A percentile compares a stretch with the other conserved stretches of the same genome.
phyloP scores from a whole-genome alignment of 441 rosid genomes.

The Populus hybrid region DNA sequence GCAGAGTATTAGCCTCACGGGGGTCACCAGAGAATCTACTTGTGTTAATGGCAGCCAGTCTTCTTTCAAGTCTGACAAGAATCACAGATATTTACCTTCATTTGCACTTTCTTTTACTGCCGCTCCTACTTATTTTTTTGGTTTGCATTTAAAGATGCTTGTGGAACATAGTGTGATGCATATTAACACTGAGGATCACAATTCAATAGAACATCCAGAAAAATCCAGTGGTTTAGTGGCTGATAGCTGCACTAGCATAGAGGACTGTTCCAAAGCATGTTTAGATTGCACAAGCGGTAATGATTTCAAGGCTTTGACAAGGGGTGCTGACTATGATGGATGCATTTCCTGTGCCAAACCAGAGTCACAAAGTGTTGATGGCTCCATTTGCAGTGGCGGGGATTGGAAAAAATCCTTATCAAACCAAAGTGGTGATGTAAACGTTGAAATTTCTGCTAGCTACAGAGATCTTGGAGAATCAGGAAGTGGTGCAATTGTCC shows the following conservation, averaged over 20 bases:
- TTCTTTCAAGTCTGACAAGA: conserved; percentile 30
- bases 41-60: conserved; percentile 25
- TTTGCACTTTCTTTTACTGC: conserved; percentile 52
- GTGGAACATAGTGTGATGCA: conserved; percentile 41
- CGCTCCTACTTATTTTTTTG: conserved; percentile 54
- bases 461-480: conserved; percentile 31
- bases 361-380: conserved; percentile 17
- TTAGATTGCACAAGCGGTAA: conserved; percentile 28
- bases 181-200: conserved; percentile 35
- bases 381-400: conserved; percentile 22
- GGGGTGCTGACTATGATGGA: conserved; percentile 24
- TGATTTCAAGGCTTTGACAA: conserved; percentile 18
- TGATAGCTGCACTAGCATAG: conserved; percentile 30
- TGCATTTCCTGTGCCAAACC: conserved; percentile 24
- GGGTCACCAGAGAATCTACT: conserved; percentile 32
- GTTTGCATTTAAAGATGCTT: conserved; percentile 64
- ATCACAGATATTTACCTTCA: conserved; percentile 32
- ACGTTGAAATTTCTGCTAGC: conserved; percentile 25
- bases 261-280: conserved; percentile 25
- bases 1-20: conserved; percentile 29
- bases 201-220: conserved; percentile 34
- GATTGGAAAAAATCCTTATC: conserved; percentile 13
- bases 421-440: conserved; percentile 26
- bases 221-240: conserved; percentile 30
- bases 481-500: conserved; percentile 27